Evolutionary conservation across 2,329 filamentous ascomycete genomes (phyloP), one percentile per base, ranked within the genome.

Genomic region (Colletotrichum cordylinicola): DNA sequence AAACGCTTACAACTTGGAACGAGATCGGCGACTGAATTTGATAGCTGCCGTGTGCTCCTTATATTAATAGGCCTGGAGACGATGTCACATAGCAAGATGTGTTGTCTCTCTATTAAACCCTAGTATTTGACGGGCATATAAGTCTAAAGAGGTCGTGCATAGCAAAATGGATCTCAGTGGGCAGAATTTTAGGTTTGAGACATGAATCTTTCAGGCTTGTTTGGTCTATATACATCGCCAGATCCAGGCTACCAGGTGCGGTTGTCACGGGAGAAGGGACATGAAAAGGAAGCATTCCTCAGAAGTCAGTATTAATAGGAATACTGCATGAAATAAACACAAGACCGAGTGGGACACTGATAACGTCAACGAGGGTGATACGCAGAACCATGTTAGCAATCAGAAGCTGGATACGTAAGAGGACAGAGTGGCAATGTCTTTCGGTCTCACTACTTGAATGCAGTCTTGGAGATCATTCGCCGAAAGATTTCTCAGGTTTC

Each of bases 321-420:
- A 43, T n/a, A n/a, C 39, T 2, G 1, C 39, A 43, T n/a, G 39
- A 43, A 43, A 43, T n/a, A 43, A n/a, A 5, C 39, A 43, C 9
- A 43, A n/a, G 39, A 5, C 9, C 18, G 18, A n/a, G 39, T 12
- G 18, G n/a, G 39, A n/a, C 5, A n/a, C 39, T 10, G 18, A n/a
- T 10, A n/a, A 10, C 2, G 18, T 3, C 0, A 10, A 10, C 10
- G 1, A 2, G 8, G 5, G 39, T n/a, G 39, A 6, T 9, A 43
- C 18, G 5, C 39, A n/a, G 39, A n/a, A n/a, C 8, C 9, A 43
- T n/a, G 18, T n/a, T 18, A 43, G 18, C 39, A n/a, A 4, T 18
- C 18, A 43, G 9, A 43, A 43, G 39, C 39, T 6, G 18, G 39
- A 1, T 43, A n/a, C 39, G 18, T n/a, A 43, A 43, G 31, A 33